These are phyloP conservation scores for Biscogniauxia sp. DNA, from an alignment of 2,329 filamentous ascomycete genomes.

Conservation along the genomic window DNA sequence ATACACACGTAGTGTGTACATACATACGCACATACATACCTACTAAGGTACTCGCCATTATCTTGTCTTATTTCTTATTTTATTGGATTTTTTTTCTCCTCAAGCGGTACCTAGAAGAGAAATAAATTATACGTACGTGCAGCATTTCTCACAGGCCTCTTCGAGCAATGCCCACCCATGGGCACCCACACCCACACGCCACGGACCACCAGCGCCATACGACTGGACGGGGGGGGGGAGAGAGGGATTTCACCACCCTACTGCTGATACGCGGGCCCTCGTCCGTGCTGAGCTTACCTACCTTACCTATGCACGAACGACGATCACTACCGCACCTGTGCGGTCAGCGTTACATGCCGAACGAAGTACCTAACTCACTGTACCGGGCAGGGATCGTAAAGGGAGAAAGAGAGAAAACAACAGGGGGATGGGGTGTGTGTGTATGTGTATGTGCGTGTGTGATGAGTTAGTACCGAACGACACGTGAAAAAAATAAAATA, in stretches of 20 bases:
- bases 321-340: slow-evolving; percentile 21
- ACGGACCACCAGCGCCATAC: background rate
- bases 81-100: no score
- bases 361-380: background rate
- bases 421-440: no score
- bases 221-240: background rate
- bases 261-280: slow-evolving; percentile 12
- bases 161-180: background rate
- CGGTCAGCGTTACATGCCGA: slow-evolving; percentile 22
- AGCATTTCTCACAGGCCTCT: no score
- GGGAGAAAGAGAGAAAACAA: background rate
- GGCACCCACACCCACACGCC: background rate
- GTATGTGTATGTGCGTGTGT: background rate
- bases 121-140: background rate
- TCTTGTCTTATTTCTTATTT: no score
- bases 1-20: no score
- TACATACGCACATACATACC: no score
- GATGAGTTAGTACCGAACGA: background rate
- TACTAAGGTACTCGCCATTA: no score
- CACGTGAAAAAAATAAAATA: background rate
- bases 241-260: background rate
- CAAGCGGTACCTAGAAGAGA: background rate
- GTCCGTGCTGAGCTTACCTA: slow-evolving; percentile 19
- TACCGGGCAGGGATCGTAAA: background rate
- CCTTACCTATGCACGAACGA: slow-evolving; percentile 18